Base-by-base conservation (phyloP, 768 basidiomycete species). In the Kwoniella botswanensis region DNA sequence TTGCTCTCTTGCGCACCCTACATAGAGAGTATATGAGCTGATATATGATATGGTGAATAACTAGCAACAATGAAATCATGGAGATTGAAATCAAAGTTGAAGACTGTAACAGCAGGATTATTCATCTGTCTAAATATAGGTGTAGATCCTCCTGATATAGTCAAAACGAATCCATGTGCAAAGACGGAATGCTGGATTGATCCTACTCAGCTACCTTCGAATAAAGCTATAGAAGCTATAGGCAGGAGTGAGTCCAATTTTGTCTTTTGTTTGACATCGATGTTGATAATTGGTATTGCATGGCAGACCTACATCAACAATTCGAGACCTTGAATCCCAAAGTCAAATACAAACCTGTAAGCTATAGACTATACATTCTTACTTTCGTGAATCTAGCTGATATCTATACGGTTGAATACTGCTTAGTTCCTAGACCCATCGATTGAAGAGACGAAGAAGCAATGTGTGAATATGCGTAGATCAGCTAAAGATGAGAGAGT, bases 151-250 rank as follows among this genome's bases (percentile, higher is more conserved):
- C 97, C 97, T 71, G 97, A 99, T 79, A 87, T 98, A 63, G 91
- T 98, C 85, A 99, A 98, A 86, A 98, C 96, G 6, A 91, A 92
- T 73, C 97, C 97, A 0, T 98, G 94, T 76, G 94, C 97, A 0
- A 90, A 91, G 54, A 86, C 97, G 59, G 96, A 98, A 83, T 94
- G 93, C 73, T 99, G 97, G 97, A 91, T 98, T 43, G 95, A 98
- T 84, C 96, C 96, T 4, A 92, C 91, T 74, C 92, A 91, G 18
- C 88, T 97, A 87, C 92, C 94, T 10, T 91, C 93, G 0, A 89
- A 91, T 67, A 98, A 97, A 82, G 97, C 97, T 52, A 88, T 97
- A 21, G 93, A 96, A 79, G 91, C 92, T 50, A 96, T 97, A 76
- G 94, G 94, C 5, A 89, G 90, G 29, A 97, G 78, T 80, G 44